phyloP scores from a whole-genome alignment of 2,329 filamentous ascomycete genomes.

The Ophiobolus disseminans region DNA sequence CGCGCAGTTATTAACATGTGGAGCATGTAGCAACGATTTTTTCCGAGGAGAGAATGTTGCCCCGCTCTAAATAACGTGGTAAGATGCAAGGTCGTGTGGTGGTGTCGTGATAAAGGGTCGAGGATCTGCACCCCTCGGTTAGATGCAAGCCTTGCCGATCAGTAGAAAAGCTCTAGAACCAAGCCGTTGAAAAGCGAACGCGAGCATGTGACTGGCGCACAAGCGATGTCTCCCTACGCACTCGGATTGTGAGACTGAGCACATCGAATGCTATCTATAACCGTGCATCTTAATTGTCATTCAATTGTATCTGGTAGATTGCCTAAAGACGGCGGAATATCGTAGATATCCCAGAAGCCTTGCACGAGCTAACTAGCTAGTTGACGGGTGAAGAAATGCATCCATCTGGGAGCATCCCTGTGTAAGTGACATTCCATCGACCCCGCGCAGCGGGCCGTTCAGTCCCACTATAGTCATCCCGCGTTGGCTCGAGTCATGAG shows the following conservation, averaged over 20 bases:
- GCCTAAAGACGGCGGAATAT: no score
- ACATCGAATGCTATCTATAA: no score
- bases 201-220: background rate
- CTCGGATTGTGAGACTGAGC: background rate
- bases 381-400: conserved; percentile 3
- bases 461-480: conserved; percentile 3
- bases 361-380: background rate
- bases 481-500: background rate
- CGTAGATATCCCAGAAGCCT: no score
- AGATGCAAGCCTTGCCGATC: background rate
- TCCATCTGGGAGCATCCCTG: conserved; percentile 16
- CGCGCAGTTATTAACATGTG: background rate
- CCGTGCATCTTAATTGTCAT: no score
- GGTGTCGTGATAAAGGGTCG: background rate
- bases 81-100: background rate
- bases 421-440: background rate
- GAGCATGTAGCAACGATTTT: background rate
- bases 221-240: background rate
- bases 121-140: conserved; percentile 1
- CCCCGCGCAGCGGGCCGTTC: conserved; percentile 18
- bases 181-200: conserved; percentile 3
- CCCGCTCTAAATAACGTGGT: no score
- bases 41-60: no score
- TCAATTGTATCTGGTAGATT: no score
- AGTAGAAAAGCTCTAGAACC: background rate